These are phyloP conservation scores for Zygosaccharomyces bisporus DNA, from an alignment of 805 yeast genomes.

Conservation along the genomic window DNA sequence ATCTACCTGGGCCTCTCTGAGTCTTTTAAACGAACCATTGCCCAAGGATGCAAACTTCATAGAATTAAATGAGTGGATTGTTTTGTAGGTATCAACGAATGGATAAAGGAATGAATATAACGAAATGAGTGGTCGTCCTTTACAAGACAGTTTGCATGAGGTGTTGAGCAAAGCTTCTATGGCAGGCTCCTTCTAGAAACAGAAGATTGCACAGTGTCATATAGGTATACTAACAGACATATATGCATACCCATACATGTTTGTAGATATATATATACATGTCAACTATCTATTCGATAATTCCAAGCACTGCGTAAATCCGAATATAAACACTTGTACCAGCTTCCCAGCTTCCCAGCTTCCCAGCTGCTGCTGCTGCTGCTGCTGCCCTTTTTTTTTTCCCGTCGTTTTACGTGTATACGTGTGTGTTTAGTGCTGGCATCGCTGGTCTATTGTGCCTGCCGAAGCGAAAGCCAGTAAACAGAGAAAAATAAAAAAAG, in stretches of 20 bases:
- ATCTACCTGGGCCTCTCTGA: constrained; percentile 19
- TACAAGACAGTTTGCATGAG: not conserved
- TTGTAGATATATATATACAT: no score
- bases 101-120: constrained; percentile 5
- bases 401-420: not conserved
- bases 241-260: no score
- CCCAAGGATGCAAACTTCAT: constrained; percentile 14
- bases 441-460: constrained; percentile 8
- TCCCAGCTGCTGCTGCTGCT: not conserved
- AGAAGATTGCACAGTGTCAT: no score
- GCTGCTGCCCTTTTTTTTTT: not conserved
- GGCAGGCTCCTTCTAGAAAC: not conserved
- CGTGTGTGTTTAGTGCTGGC: constrained; percentile 1
- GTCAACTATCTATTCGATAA: no score
- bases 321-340: not conserved
- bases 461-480: not conserved
- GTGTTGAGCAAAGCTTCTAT: not conserved
- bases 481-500: not conserved
- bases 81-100: not conserved
- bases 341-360: not conserved
- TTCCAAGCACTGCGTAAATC: not conserved
- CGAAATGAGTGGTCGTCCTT: not conserved
- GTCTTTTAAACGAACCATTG: constrained; percentile 19
- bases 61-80: constrained; percentile 1
- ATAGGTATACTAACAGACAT: no score